Percentiles rank a stretch among this genome's conserved stretches.
These are phyloP conservation scores for Coemansia reversa DNA, from an alignment of 192 early-diverging fungal species.

Conservation along the genomic window DNA sequence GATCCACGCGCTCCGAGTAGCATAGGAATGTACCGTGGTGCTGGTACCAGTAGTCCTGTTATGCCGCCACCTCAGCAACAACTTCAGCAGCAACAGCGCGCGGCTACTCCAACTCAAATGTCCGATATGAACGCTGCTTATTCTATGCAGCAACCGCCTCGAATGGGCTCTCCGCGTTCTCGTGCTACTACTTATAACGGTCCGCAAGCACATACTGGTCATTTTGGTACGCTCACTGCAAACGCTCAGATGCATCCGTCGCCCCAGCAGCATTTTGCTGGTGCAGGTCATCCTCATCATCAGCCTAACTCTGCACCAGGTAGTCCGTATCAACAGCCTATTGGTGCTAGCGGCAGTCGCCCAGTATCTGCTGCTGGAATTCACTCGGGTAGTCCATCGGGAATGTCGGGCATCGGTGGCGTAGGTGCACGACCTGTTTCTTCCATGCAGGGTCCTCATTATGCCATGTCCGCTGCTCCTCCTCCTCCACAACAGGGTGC, in stretches of 20 bases:
- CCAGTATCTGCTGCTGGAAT: constrained; percentile 29
- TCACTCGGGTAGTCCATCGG: constrained; percentile 7
- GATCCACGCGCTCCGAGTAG: constrained; percentile 27
- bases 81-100: constrained; percentile 15
- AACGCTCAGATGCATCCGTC: constrained; percentile 27
- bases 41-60: constrained; percentile 15
- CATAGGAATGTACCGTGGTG: constrained; percentile 18
- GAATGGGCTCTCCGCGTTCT: constrained; percentile 38
- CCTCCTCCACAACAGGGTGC: too few species aligned
- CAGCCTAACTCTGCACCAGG: constrained; percentile 27
- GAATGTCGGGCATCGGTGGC: not conserved
- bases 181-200: constrained; percentile 41
- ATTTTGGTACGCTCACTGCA: constrained; percentile 44
- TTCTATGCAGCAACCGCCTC: constrained; percentile 8
- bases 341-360: not conserved
- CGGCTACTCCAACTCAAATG: constrained; percentile 25
- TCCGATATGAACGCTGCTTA: not conserved
- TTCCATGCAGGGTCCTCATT: constrained; percentile 7
- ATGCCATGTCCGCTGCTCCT: not conserved
- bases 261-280: constrained; percentile 13
- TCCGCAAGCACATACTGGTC: constrained; percentile 25
- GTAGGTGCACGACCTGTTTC: constrained; percentile 7
- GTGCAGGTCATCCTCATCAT: constrained; percentile 12
- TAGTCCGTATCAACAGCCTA: constrained; percentile 33
- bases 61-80: constrained; percentile 5